Evolutionary conservation across 2,329 filamentous ascomycete species (phyloP).

Genomic region (Scedosporium minutisporum): DNA sequence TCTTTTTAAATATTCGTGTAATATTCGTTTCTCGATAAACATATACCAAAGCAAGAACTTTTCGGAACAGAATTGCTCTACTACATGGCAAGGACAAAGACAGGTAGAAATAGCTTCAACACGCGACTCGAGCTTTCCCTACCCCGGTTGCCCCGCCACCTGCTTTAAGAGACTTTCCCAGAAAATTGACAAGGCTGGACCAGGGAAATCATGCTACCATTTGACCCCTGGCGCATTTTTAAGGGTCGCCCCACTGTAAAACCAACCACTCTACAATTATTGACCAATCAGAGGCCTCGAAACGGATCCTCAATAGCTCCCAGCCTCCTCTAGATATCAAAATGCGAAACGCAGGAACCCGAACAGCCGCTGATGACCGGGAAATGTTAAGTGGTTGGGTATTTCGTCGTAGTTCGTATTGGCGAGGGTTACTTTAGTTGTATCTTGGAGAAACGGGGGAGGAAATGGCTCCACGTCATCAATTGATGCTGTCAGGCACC

Average conservation of each 20-base stretch:
- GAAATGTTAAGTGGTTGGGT: conserved; percentile 2
- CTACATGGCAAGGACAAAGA: neutral
- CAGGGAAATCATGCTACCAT: neutral
- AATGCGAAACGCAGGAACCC: neutral
- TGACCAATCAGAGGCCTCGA: neutral
- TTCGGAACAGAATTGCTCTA: neutral
- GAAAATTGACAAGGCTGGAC: conserved; percentile 25
- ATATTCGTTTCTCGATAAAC: neutral
- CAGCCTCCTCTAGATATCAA: neutral
- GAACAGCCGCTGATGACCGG: neutral
- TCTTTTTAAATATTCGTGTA: neutral
- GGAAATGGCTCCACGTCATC: too few relatives aligned
- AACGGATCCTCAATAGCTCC: neutral
- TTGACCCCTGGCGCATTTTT: neutral
- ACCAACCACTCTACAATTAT: neutral
- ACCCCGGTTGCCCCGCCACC: conserved; percentile 38
- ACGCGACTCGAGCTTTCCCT: neutral
- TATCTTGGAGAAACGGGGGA: neutral
- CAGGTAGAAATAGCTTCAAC: neutral
- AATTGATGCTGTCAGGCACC: too few relatives aligned
- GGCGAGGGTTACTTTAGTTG: neutral
- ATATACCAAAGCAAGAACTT: neutral
- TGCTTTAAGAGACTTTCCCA: conserved; percentile 16
- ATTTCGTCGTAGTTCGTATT: neutral
- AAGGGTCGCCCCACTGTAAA: neutral